phyloP scores from a whole-genome alignment of 257 asterid genomes.

The Eustoma russellianum region DNA sequence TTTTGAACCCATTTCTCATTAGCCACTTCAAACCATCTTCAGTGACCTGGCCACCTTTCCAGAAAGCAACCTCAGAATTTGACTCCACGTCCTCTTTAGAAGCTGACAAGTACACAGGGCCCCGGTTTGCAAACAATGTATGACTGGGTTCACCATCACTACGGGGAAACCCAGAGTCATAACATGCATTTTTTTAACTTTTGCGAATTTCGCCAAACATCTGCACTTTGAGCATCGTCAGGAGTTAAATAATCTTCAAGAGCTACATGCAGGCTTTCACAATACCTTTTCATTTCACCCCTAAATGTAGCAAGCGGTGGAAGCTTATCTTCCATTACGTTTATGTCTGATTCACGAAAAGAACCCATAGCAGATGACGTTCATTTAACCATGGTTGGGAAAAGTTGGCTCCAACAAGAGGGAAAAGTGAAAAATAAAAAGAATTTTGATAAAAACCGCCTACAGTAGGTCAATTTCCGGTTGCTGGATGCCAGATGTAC shows the following conservation, averaged over 20 bases:
- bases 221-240: constrained; percentile 55
- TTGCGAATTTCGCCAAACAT: constrained; percentile 87
- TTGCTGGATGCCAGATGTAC: too few relatives aligned
- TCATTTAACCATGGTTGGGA: too few relatives aligned
- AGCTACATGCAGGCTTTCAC: constrained; percentile 92
- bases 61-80: constrained; percentile 50
- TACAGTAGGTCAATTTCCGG: too few relatives aligned
- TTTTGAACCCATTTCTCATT: constrained; percentile 66
- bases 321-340: constrained; percentile 45
- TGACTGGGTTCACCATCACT: constrained; percentile 62
- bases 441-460: too few relatives aligned
- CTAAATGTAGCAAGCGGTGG: constrained; percentile 92
- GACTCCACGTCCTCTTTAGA: constrained; percentile 37
- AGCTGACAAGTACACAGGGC: constrained; percentile 46
- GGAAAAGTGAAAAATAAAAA: too few relatives aligned
- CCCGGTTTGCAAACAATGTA: constrained; percentile 83
- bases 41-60: constrained; percentile 95
- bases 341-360: constrained; percentile 46
- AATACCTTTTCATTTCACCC: constrained; percentile 93
- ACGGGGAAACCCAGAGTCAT: constrained; percentile 87
- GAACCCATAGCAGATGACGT: constrained; percentile 53
- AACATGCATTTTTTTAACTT: constrained; percentile 70
- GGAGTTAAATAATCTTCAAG: constrained; percentile 69
- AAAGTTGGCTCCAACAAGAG: too few relatives aligned
- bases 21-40: constrained; percentile 89